Evolutionary conservation across 106 monocot species (phyloP).

Genomic region (Dendrobium officinale): DNA sequence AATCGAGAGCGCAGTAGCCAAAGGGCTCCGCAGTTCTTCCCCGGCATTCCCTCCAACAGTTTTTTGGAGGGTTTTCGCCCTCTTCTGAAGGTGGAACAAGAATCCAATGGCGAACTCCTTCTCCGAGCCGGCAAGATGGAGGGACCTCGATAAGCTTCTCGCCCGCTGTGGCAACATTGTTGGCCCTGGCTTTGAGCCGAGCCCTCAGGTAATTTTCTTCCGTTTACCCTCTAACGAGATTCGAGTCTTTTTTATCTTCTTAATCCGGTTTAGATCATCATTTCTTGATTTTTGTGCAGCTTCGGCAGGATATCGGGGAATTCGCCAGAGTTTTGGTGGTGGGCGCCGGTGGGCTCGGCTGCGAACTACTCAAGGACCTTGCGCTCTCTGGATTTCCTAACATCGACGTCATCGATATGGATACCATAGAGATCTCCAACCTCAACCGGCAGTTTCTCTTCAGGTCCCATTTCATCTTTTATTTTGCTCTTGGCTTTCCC

Average conservation of each 20-base stretch:
- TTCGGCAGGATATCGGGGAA: slow-evolving; percentile 74
- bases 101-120: slow-evolving; percentile 5
- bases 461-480: slow-evolving; percentile 38
- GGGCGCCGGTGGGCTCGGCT: slow-evolving; percentile 95
- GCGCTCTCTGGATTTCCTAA: slow-evolving; percentile 83
- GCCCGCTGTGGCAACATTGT: slow-evolving; percentile 84
- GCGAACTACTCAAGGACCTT: slow-evolving; percentile 95
- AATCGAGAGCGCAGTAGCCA: neutral
- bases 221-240: neutral
- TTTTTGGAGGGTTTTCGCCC: neutral
- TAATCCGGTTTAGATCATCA: neutral
- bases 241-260: neutral
- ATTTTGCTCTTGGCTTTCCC: neutral
- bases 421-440: slow-evolving; percentile 97
- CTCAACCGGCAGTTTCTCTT: slow-evolving; percentile 99
- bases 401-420: slow-evolving; percentile 97
- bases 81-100: neutral
- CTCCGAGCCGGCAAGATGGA: slow-evolving; percentile 39
- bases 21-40: neutral
- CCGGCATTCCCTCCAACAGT: neutral
- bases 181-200: slow-evolving; percentile 51
- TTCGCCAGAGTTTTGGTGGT: slow-evolving; percentile 77
- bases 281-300: slow-evolving; percentile 22
- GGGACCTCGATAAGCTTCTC: slow-evolving; percentile 86
- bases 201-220: slow-evolving; percentile 13